Evolutionary conservation across 768 basidiomycete species (phyloP), one percentile per base, ranked within the genome.

Genomic region (Harrya chromipes): DNA sequence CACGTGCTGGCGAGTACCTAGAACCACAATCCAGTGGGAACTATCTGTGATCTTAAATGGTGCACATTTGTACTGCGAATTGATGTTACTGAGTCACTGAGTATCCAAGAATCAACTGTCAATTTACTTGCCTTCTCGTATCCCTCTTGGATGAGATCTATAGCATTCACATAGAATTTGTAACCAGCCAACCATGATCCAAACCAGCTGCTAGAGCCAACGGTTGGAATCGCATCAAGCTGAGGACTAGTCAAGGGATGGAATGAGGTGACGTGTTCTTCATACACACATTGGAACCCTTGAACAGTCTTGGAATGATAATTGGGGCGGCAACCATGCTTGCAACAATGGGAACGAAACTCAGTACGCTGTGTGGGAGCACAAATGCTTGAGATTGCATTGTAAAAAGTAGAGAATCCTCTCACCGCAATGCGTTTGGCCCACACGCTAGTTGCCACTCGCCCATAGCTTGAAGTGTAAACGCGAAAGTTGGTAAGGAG

Each of bases 191-290:
- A 48, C 53, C 48, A 55, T 10, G 55, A 44, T 6, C 42, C 46
- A 16, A 56, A 24, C 53, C 55, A 56, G 3, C 1, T 20, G 8
- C 12, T 42, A 3, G 46, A 37, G 5, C 46, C 39, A 3, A 36
- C 40, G 20, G 43, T 20, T 11, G 53, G 55, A 20, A 57, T 42
- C 7, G 23, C 12, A 17, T 48, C 40, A 4, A 55, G 53, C 46
- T 47, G 20, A 19, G 21, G 37, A 26, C 24, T 5, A 20, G n/a
- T 19, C 11, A 11, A 21, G 14, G 13, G 6, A 13, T 23, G 39
- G 20, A n/a, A 27, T 19, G 8, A 4, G n/a, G 8, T 9, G 13
- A 37, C 8, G 16, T 0, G 6, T 2, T 1, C 14, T 23, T 36
- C 3, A 36, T 17, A 24, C 44, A 14, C 19, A 27, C 35, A 13